These are phyloP conservation scores for Leucocoprinus sp. DNA, from an alignment of 768 basidiomycete genomes.

Conservation along the genomic window DNA sequence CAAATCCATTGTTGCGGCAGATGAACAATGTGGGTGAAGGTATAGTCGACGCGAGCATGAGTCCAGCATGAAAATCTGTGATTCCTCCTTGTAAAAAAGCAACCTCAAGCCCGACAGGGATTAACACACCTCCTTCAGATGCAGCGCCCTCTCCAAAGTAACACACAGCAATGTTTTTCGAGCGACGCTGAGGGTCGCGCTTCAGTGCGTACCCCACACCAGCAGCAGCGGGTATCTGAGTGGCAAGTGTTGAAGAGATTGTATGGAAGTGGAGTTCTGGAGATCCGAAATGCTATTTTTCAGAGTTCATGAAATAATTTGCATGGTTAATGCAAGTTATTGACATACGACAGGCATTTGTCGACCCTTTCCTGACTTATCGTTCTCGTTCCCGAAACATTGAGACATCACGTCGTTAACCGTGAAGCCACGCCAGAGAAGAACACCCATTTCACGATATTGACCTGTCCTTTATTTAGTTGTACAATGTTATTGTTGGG, in stretches of 20 bases:
- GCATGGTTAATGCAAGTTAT: not conserved
- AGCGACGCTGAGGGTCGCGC: slow-evolving; percentile 60
- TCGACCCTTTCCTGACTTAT: slow-evolving; percentile 73
- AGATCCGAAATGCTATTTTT: slow-evolving; percentile 74
- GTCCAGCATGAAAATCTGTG: slow-evolving; percentile 84
- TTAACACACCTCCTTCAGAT: slow-evolving; percentile 69
- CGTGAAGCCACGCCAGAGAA: slow-evolving; percentile 81
- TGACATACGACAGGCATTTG: slow-evolving; percentile 85
- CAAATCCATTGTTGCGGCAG: slow-evolving; percentile 84
- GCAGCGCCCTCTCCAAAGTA: slow-evolving; percentile 95
- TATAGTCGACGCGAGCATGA: slow-evolving; percentile 71
- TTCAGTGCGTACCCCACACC: slow-evolving; percentile 88
- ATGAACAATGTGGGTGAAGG: slow-evolving; percentile 69
- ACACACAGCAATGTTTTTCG: slow-evolving; percentile 73
- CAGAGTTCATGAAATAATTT: not conserved
- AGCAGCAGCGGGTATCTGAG: slow-evolving; percentile 92
- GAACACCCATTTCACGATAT: slow-evolving; percentile 88
- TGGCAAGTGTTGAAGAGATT: slow-evolving; percentile 89
- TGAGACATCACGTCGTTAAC: slow-evolving; percentile 83
- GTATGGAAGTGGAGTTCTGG: slow-evolving; percentile 82
- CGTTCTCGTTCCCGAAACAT: slow-evolving; percentile 82
- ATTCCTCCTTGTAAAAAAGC: not conserved
- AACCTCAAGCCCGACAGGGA: not conserved
- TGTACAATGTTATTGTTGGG: not conserved
- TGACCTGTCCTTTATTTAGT: slow-evolving; percentile 43